Percentiles rank a stretch among this genome's conserved stretches.
These are phyloP conservation scores for Peribolospora kevripleyi DNA, from an alignment of 768 basidiomycete species.

Conservation along the genomic window DNA sequence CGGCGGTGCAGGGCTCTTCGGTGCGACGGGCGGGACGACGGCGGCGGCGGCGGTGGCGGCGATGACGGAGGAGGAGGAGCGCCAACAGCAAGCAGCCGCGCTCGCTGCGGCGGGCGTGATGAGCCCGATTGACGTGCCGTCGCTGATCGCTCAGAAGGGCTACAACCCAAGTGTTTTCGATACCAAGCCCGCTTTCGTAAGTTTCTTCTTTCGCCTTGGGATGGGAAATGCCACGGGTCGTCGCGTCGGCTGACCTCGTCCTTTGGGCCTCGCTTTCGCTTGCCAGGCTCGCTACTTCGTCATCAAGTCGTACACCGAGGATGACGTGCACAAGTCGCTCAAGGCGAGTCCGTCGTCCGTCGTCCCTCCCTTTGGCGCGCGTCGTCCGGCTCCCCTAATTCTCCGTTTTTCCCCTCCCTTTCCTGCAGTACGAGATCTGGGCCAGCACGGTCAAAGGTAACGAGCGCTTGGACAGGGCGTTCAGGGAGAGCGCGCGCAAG, in stretches of 20 bases:
- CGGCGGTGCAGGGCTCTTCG: background rate
- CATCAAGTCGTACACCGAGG: constrained; percentile 97
- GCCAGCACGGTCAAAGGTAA: constrained; percentile 38
- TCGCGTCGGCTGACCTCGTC: no score
- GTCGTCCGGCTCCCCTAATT: background rate
- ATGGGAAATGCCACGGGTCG: background rate
- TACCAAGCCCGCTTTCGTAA: constrained; percentile 46
- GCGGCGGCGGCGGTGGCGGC: constrained; percentile 12
- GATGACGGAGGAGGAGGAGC: constrained; percentile 22
- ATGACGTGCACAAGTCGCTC: constrained; percentile 93
- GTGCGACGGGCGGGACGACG: background rate
- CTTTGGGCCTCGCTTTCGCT: background rate
- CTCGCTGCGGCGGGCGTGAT: constrained; percentile 22
- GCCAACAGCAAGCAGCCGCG: constrained; percentile 13
- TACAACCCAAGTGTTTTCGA: constrained; percentile 78
- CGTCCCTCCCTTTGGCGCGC: no score
- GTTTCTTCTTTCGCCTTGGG: constrained; percentile 19
- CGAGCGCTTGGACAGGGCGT: constrained; percentile 88
- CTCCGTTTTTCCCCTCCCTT: background rate
- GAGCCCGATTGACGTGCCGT: constrained; percentile 60
- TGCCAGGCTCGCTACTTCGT: constrained; percentile 72
- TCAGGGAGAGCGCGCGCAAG: constrained; percentile 72
- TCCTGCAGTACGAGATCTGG: constrained; percentile 15
- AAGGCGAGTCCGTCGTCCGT: background rate
- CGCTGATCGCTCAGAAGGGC: constrained; percentile 63